These are phyloP conservation scores for Apiospora rasikravindrae DNA, from an alignment of 2,329 filamentous ascomycete species.

Conservation along the genomic window DNA sequence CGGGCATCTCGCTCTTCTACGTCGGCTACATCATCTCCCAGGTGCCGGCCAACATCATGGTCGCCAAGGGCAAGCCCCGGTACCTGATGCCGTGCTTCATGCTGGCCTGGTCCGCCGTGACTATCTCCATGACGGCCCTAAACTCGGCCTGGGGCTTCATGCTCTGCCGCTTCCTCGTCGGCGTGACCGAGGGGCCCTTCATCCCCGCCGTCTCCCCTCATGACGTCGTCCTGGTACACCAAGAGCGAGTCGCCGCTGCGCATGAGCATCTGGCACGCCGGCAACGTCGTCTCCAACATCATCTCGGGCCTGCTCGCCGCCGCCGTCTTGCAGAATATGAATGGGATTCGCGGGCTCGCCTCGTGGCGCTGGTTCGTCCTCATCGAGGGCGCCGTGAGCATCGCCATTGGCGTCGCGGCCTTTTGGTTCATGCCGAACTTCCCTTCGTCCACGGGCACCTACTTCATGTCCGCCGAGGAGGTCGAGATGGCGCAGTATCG, in stretches of 20 bases:
- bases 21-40: conserved; percentile 53
- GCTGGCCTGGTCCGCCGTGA: conserved; percentile 49
- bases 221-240: conserved; percentile 54
- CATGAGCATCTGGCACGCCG: conserved; percentile 52
- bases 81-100: conserved; percentile 45
- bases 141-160: conserved; percentile 36
- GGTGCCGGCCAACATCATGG: conserved; percentile 51
- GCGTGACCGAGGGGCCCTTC: conserved; percentile 44
- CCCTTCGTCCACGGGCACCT: conserved; percentile 39
- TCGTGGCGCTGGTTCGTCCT: conserved; percentile 51
- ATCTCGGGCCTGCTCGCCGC: conserved; percentile 50
- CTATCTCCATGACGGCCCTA: conserved; percentile 49
- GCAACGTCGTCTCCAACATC: conserved; percentile 50
- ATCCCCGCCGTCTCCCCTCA: conserved; percentile 54
- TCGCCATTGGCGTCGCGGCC: conserved; percentile 37
- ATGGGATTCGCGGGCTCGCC: conserved; percentile 39
- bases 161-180: conserved; percentile 40
- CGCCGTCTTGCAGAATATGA: conserved; percentile 50
- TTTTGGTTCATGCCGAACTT: conserved; percentile 46
- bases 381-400: conserved; percentile 43
- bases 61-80: conserved; percentile 46
- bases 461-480: conserved; percentile 45
- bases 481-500: conserved; percentile 45
- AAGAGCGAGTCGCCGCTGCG: conserved; percentile 48
- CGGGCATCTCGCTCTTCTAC: conserved; percentile 50